Evolutionary conservation across 1,284 basidiomycete genomes (phyloP).

Genomic region (Porogramme epimiltina): DNA sequence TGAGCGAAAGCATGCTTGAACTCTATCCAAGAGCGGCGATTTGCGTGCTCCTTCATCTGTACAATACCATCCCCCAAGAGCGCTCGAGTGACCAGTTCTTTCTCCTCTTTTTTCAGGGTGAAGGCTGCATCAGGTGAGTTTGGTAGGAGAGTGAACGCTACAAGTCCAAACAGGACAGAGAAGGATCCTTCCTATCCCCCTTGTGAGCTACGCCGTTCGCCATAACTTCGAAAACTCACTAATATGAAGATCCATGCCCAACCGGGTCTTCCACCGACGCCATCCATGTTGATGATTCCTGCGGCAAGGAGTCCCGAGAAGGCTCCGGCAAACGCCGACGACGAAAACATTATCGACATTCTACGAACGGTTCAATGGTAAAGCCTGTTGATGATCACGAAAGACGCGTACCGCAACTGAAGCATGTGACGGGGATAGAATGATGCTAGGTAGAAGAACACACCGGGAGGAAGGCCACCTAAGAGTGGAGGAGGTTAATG

Average conservation of each 20-base stretch:
- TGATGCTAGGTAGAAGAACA: constrained; percentile 55
- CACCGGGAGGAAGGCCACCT: constrained; percentile 47
- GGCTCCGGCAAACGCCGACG: constrained; percentile 55
- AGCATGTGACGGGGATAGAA: constrained; percentile 65
- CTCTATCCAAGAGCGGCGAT: constrained; percentile 9
- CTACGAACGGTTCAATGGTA: constrained; percentile 27
- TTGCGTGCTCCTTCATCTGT: neutral
- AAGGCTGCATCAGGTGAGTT: constrained; percentile 31
- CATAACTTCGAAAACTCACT: neutral
- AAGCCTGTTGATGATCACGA: neutral
- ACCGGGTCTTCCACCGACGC: constrained; percentile 45
- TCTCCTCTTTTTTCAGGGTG: constrained; percentile 3
- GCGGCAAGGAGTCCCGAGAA: constrained; percentile 65
- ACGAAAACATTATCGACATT: constrained; percentile 57
- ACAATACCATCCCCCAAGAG: constrained; percentile 8
- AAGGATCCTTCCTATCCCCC: constrained; percentile 37
- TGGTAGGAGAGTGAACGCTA: constrained; percentile 40
- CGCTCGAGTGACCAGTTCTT: neutral
- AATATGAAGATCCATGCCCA: constrained; percentile 68
- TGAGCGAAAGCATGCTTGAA: constrained; percentile 4
- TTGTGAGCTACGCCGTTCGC: neutral
- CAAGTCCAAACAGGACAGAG: constrained; percentile 39
- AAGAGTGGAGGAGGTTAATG: too few species aligned
- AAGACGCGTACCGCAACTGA: constrained; percentile 46
- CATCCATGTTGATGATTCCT: constrained; percentile 55